Conservation (phyloP, 176 grass and related monocot genomes). For the Carex kokanica region DNA sequence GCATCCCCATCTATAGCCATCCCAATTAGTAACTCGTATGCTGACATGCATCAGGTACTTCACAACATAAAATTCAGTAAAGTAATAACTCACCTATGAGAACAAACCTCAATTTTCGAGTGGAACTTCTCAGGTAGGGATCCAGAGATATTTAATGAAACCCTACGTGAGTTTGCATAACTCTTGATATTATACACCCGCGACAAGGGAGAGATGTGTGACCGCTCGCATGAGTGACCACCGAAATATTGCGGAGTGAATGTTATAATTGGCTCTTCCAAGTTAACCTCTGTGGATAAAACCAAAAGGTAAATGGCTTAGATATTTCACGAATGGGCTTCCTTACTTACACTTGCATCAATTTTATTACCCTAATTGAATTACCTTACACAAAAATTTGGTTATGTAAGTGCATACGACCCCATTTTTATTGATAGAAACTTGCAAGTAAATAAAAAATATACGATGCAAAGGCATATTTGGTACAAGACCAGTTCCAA, state of each 20-base stretch:
- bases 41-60: neutral
- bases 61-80: neutral
- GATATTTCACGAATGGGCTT: neutral
- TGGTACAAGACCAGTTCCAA: neutral
- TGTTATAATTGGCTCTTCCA: slow-evolving; percentile 48
- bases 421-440: neutral
- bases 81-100: slow-evolving; percentile 58
- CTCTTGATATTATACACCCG: slow-evolving; percentile 54
- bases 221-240: slow-evolving; percentile 60
- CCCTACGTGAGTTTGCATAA: slow-evolving; percentile 51
- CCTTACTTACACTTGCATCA: neutral
- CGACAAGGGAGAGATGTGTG: slow-evolving; percentile 55
- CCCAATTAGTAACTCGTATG: neutral
- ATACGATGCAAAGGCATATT: neutral
- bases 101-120: slow-evolving; percentile 74
- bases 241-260: slow-evolving; percentile 40
- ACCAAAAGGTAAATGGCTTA: neutral
- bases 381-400: neutral
- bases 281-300: slow-evolving; percentile 53
- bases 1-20: neutral
- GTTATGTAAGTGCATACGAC: neutral
- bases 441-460: neutral
- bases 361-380: neutral
- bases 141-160: slow-evolving; percentile 60
- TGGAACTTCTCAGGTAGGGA: slow-evolving; percentile 57